Conservation (phyloP, 1,284 basidiomycete species). For the Coniferiporia weirii region DNA sequence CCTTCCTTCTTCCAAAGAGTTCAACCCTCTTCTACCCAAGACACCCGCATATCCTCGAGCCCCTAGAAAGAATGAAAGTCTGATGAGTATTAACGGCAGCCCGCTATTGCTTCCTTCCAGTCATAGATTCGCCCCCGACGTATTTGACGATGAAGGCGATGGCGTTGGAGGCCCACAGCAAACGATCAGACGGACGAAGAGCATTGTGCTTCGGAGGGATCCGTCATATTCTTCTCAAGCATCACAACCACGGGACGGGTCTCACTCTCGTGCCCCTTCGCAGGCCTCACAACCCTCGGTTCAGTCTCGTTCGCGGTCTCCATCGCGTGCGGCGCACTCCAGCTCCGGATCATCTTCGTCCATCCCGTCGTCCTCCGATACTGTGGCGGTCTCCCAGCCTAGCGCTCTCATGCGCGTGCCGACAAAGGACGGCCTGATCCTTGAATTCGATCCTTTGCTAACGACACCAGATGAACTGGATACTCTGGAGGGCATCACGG, state of each 20-base stretch:
- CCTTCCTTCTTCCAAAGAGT: constrained; percentile 62
- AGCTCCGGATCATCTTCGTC: constrained; percentile 31
- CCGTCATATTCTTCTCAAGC: constrained; percentile 39
- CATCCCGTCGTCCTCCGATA: constrained; percentile 17
- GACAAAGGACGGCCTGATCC: constrained; percentile 65
- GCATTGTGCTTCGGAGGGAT: constrained; percentile 57
- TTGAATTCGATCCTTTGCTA: constrained; percentile 74
- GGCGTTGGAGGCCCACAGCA: constrained; percentile 22
- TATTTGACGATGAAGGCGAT: constrained; percentile 22
- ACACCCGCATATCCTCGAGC: constrained; percentile 51
- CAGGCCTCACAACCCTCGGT: constrained; percentile 33
- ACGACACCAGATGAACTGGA: constrained; percentile 67
- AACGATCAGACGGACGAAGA: constrained; percentile 47
- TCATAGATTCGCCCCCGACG: constrained; percentile 15
- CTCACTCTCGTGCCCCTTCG: constrained; percentile 15
- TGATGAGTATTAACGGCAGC: constrained; percentile 73
- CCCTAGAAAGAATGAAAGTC: constrained; percentile 63
- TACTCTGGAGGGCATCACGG: constrained; percentile 66
- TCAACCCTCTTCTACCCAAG: constrained; percentile 64
- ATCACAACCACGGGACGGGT: constrained; percentile 14
- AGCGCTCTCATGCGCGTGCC: constrained; percentile 61
- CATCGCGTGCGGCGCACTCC: constrained; percentile 37
- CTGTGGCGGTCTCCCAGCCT: constrained; percentile 22
- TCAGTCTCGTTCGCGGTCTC: constrained; percentile 30
- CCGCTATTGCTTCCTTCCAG: constrained; percentile 54